Percentiles rank a stretch among this genome's conserved stretches.
phyloP scores from a whole-genome alignment of 2,329 filamentous ascomycete species.

The Chaetomium strumarium region DNA sequence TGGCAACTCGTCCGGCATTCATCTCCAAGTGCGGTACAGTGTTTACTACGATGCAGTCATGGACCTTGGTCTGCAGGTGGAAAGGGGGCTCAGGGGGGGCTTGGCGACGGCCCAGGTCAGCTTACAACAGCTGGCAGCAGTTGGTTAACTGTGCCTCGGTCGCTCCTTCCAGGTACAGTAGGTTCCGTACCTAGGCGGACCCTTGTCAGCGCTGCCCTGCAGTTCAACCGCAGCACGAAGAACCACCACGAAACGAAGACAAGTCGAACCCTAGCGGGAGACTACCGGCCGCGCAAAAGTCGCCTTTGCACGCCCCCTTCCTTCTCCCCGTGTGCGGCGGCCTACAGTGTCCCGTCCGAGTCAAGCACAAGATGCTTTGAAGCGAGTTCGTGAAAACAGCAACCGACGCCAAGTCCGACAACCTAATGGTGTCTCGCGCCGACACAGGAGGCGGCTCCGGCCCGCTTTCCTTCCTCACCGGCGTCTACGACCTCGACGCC shows the following conservation, averaged over 20 bases:
- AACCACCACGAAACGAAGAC: too few species aligned
- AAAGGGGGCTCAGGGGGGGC: background rate
- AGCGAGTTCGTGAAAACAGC: background rate
- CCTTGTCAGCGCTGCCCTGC: too few species aligned
- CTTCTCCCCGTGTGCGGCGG: background rate
- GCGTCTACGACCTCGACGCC: constrained; percentile 44
- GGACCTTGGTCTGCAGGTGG: too few species aligned
- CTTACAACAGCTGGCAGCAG: background rate
- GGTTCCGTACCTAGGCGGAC: too few species aligned
- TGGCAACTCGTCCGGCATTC: too few species aligned
- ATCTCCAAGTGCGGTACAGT: too few species aligned
- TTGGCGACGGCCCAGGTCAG: background rate
- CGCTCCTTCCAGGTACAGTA: too few species aligned
- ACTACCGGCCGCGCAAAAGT: too few species aligned
- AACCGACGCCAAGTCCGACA: background rate
- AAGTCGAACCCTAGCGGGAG: too few species aligned
- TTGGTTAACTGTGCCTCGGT: background rate
- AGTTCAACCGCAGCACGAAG: too few species aligned
- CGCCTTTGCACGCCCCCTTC: too few species aligned
- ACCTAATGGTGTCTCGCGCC: constrained; percentile 10
- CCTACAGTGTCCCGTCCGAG: background rate
- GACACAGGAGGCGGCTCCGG: constrained; percentile 10
- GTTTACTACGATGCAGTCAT: too few species aligned
- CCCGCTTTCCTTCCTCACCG: constrained; percentile 43
- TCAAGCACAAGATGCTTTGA: background rate